Evolutionary conservation across 129 eudicot species (phyloP), one percentile per base, ranked within the genome.

Genomic region (Flaveria bidentis): DNA sequence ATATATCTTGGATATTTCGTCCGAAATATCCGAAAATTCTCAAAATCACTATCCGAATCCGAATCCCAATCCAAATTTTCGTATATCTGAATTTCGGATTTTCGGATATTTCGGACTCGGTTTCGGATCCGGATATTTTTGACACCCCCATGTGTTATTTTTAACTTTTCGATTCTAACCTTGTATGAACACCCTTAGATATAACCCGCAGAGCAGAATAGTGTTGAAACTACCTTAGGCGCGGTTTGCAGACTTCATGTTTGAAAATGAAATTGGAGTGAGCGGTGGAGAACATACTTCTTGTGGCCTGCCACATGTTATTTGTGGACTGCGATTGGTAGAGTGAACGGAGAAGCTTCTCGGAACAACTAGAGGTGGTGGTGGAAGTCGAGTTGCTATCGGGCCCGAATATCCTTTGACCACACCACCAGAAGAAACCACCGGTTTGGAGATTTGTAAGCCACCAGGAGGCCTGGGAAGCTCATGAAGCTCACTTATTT

Each of bases 401-500:
- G 97, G 92, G 28, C 92, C 97, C 7, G 96, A 88, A 82, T 85
- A 82, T 28, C 90, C 92, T 47, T 77, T 63, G 2, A 46, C 69
- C 53, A 22, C 69, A 25, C 79, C 74, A 64, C 73, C 79, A 36
- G 86, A 51, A 76, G 87, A 75, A 77, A 61, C 78, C 8, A 13
- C 60, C 5, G 88, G 80, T 84, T 85, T 90, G 11, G 77, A 74
- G 42, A 15, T 4, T 15, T 63, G 69, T 63, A 33, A 30, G 13
- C 69, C 69, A 30, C 69, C 69, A 14, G 74, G 96, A 22, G 98
- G 98, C 69, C 97, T 85, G 49, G 98, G 98, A 22, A 94, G 97
- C 84, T 94, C 98, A 78, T 89, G 96, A 72, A 89, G 96, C 93
- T 91, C 98, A 11, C 86, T 91, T 50, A 91, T 87, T 76, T 72